phyloP scores from a whole-genome alignment of 306 rosid genomes.

The Astragalus membranaceus region DNA sequence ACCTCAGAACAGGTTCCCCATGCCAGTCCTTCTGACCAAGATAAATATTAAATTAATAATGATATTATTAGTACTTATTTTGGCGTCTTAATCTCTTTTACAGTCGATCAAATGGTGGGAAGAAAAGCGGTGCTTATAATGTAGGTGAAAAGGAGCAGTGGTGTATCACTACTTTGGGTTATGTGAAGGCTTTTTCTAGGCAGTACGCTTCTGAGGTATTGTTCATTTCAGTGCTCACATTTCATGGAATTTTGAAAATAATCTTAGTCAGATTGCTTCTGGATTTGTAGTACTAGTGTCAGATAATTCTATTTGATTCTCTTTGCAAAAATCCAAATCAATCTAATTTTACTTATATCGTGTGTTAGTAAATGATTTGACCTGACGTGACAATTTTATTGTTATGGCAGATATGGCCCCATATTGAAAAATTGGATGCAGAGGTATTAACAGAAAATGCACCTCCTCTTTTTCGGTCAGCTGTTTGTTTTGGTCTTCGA shows the following conservation, averaged over 20 bases:
- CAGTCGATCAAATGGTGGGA: slow-evolving; percentile 76
- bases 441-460: slow-evolving; percentile 60
- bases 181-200: slow-evolving; percentile 93
- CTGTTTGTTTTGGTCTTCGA: slow-evolving; percentile 68
- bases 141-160: slow-evolving; percentile 95
- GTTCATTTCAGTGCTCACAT: background rate
- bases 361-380: background rate
- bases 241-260: background rate
- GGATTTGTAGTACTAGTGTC: background rate
- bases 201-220: slow-evolving; percentile 96
- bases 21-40: background rate
- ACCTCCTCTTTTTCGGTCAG: slow-evolving; percentile 60
- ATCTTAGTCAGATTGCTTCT: background rate
- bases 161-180: slow-evolving; percentile 89
- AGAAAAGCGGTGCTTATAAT: slow-evolving; percentile 40
- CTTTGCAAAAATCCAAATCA: background rate
- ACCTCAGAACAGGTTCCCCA: slow-evolving; percentile 57
- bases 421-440: slow-evolving; percentile 72
- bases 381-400: background rate
- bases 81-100: slow-evolving; percentile 15
- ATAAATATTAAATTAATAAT: background rate
- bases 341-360: background rate
- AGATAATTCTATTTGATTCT: background rate
- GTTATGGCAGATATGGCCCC: slow-evolving; percentile 80
- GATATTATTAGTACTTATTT: background rate